These are phyloP conservation scores for Linum usitatissimum DNA, from an alignment of 345 rosid genomes.

Conservation along the genomic window DNA sequence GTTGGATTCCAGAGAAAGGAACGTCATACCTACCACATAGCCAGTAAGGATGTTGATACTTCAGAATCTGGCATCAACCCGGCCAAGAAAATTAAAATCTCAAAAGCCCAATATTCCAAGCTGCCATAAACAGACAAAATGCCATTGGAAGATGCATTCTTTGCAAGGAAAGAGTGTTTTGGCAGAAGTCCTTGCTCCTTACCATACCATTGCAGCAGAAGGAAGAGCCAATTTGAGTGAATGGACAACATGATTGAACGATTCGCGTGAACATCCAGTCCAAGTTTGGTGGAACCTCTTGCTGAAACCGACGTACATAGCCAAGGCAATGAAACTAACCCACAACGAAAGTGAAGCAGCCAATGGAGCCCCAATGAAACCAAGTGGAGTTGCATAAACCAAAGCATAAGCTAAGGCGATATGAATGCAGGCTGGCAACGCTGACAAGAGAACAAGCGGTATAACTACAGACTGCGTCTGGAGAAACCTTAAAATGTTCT, in stretches of 20 bases:
- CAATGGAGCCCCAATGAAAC: conserved; percentile 56
- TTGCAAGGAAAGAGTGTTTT: not conserved
- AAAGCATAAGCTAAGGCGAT: conserved; percentile 34
- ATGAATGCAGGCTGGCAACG: conserved; percentile 36
- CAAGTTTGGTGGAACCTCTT: conserved; percentile 41
- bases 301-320: conserved; percentile 31
- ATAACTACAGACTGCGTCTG: conserved; percentile 57
- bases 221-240: conserved; percentile 48
- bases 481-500: conserved; percentile 63
- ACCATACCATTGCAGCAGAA: conserved; percentile 79
- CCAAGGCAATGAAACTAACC: conserved; percentile 36
- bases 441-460: conserved; percentile 38
- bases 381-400: conserved; percentile 32
- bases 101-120: conserved; percentile 76
- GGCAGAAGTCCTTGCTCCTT: conserved; percentile 30
- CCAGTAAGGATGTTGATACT: conserved; percentile 47
- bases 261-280: conserved; percentile 41
- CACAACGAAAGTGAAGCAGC: conserved; percentile 64
- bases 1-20: not conserved
- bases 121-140: conserved; percentile 15
- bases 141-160: not conserved
- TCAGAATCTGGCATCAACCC: conserved; percentile 57
- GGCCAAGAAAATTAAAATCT: conserved; percentile 65
- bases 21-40: conserved; percentile 42
- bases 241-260: conserved; percentile 20